Evolutionary conservation across 257 asterid genomes (phyloP).

Genomic region (Nicotiana tomentosiformis): DNA sequence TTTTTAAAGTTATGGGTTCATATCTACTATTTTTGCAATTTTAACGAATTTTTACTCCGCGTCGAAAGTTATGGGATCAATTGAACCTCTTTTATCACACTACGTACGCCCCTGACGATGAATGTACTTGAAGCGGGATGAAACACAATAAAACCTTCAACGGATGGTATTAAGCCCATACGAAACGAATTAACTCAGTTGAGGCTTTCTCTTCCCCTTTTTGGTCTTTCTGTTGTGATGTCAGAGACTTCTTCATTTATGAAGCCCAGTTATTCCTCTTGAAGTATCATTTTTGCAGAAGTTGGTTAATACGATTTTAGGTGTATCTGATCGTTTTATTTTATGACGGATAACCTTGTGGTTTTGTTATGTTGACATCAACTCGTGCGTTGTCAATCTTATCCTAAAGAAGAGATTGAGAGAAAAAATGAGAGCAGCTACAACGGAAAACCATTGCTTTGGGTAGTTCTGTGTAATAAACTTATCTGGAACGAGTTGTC

Average conservation of each 20-base stretch:
- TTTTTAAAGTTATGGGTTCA: no score
- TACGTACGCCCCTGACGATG: no score
- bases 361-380: not conserved
- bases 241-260: not conserved
- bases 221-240: not conserved
- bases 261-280: not conserved
- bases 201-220: not conserved
- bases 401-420: no score
- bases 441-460: not conserved
- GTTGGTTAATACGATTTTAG: not conserved
- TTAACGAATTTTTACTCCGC: no score
- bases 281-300: not conserved
- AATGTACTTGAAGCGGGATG: not conserved
- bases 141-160: not conserved
- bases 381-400: no score
- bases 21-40: no score
- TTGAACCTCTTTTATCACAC: no score
- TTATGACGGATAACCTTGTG: not conserved
- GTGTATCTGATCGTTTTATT: not conserved
- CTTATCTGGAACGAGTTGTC: not conserved
- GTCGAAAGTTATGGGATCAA: no score
- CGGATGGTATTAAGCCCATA: not conserved
- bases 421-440: not conserved
- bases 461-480: not conserved
- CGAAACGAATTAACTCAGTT: not conserved